phyloP scores from a whole-genome alignment of 2,329 filamentous ascomycete species.

The Westerdykella aurantiaca region DNA sequence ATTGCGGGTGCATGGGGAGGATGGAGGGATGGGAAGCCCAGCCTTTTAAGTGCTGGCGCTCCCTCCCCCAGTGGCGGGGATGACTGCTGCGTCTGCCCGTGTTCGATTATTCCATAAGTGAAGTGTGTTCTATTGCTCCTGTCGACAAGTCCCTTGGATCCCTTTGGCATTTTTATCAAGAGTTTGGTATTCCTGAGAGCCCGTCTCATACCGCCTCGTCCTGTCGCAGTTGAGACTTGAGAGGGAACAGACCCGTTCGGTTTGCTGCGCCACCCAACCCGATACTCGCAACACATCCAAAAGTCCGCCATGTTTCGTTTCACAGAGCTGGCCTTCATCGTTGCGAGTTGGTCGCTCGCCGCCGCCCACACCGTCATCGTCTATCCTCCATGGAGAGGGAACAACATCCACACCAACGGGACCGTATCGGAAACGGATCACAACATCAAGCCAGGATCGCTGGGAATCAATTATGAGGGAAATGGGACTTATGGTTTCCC shows the following conservation, averaged over 20 bases:
- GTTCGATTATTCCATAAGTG: too few species aligned
- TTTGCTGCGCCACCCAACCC: too few species aligned
- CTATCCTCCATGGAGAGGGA: conserved; percentile 80
- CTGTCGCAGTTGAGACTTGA: too few species aligned
- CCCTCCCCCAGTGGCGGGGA: too few species aligned
- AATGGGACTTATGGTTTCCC: conserved; percentile 55
- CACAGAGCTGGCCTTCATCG: conserved; percentile 26
- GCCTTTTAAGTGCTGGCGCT: not conserved
- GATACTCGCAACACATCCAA: too few species aligned
- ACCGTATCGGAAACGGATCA: conserved; percentile 42
- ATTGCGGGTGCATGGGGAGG: conserved; percentile 4
- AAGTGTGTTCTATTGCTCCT: too few species aligned
- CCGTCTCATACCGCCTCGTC: too few species aligned
- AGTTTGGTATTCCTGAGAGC: too few species aligned
- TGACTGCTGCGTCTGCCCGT: too few species aligned
- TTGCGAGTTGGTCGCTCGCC: conserved; percentile 40
- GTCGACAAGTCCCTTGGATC: too few species aligned
- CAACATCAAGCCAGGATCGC: conserved; percentile 33
- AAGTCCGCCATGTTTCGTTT: conserved; percentile 29
- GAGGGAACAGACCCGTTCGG: too few species aligned
- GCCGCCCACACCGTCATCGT: conserved; percentile 75
- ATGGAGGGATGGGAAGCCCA: not conserved
- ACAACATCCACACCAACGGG: conserved; percentile 75
- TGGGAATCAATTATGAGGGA: conserved; percentile 42
- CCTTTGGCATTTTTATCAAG: too few species aligned